Percentiles rank a stretch among this genome's conserved stretches.
These are phyloP conservation scores for Colletotrichum australisinense DNA, from an alignment of 2,329 filamentous ascomycete species.

Conservation along the genomic window DNA sequence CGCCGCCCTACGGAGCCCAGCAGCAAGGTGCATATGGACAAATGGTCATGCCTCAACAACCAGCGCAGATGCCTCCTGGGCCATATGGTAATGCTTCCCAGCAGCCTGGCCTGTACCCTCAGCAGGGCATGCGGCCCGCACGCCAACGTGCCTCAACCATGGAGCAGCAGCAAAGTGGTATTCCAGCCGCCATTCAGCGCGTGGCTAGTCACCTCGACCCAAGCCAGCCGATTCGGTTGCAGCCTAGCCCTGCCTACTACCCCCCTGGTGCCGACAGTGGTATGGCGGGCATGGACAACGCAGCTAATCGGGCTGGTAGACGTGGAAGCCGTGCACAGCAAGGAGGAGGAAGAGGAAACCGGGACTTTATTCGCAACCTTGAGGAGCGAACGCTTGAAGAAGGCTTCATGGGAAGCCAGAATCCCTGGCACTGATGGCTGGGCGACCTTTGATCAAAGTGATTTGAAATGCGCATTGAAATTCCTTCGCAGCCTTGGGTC, in stretches of 20 bases:
- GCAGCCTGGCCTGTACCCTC: conserved; percentile 70
- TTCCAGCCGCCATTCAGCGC: conserved; percentile 91
- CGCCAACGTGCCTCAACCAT: conserved; percentile 95
- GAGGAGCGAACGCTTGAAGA: conserved; percentile 96
- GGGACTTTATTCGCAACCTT: conserved; percentile 93
- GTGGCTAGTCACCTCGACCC: conserved; percentile 97
- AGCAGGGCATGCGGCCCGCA: conserved; percentile 74
- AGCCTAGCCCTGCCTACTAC: conserved; percentile 97
- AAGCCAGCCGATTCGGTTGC: conserved; percentile 90
- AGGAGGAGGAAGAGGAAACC: conserved; percentile 67
- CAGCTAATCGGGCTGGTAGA: conserved; percentile 70
- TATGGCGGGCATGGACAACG: conserved; percentile 72
- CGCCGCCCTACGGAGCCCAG: conserved; percentile 84
- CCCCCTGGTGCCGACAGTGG: conserved; percentile 86
- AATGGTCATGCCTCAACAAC: conserved; percentile 77
- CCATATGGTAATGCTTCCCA: conserved; percentile 70
- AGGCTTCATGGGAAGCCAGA: conserved; percentile 79
- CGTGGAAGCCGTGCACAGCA: conserved; percentile 80
- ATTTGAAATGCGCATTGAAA: background rate
- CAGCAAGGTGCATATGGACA: conserved; percentile 78
- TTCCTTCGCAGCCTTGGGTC: background rate
- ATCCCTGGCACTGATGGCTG: conserved; percentile 73
- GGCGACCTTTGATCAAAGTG: background rate
- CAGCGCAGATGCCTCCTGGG: conserved; percentile 72
- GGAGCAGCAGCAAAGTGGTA: conserved; percentile 93